Evolutionary conservation across 2,329 filamentous ascomycete species (phyloP).

Genomic region (Diaporthe caulivora): DNA sequence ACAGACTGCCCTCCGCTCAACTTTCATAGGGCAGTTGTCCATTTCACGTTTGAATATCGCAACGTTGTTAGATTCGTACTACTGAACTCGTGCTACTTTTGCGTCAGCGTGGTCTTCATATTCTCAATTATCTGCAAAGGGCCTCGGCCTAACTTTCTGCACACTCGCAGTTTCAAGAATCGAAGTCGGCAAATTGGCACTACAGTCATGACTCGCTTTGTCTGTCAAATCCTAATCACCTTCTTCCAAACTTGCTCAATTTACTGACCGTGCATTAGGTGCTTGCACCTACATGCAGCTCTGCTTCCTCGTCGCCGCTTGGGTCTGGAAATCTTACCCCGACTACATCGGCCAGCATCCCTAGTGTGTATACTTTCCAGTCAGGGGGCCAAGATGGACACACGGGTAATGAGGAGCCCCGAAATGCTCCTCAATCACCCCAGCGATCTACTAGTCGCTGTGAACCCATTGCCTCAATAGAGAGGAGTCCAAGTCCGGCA

Average conservation of each 20-base stretch:
- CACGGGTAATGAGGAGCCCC: neutral
- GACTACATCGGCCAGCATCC: neutral
- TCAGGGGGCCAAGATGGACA: too few species aligned
- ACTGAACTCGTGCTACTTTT: too few species aligned
- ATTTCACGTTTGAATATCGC: too few species aligned
- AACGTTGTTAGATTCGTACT: neutral
- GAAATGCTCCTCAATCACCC: too few species aligned
- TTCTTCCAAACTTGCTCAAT: accelerated
- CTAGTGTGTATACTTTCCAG: neutral
- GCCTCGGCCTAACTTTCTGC: neutral
- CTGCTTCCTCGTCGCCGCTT: neutral
- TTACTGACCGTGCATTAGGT: neutral
- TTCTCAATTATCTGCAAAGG: neutral
- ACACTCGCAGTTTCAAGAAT: neutral
- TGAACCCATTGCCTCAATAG: neutral
- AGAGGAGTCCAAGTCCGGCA: neutral
- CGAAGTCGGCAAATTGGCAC: neutral
- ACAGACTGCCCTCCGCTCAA: neutral
- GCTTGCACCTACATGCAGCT: neutral
- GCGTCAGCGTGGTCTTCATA: too few species aligned
- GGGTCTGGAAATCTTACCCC: neutral
- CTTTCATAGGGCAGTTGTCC: too few species aligned
- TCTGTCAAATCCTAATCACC: neutral
- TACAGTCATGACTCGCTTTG: neutral
- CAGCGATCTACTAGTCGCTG: too few species aligned